A percentile compares a stretch with the other conserved stretches of the same genome.
Evolutionary conservation across 805 yeast species (phyloP).

Genomic region (Metschnikowia corniflorae): DNA sequence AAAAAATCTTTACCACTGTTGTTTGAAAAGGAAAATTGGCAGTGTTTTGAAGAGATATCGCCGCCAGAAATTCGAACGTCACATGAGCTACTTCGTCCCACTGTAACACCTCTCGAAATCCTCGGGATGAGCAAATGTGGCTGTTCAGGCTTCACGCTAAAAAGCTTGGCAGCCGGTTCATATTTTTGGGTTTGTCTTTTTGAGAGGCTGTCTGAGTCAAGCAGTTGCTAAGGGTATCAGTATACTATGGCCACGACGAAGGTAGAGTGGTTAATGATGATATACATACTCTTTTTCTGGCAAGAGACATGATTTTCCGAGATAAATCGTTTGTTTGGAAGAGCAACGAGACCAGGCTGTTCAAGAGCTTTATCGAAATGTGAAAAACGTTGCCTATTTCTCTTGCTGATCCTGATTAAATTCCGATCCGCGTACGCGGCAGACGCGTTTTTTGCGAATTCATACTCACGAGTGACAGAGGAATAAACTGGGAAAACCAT

Average conservation of each 20-base stretch:
- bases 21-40: constrained; percentile 45
- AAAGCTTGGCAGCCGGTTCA: constrained; percentile 23
- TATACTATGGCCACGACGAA: background rate
- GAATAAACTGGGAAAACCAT: too few species aligned
- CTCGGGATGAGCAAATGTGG: constrained; percentile 24
- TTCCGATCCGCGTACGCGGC: too few species aligned
- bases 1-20: constrained; percentile 32
- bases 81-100: constrained; percentile 61
- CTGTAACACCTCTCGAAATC: constrained; percentile 25
- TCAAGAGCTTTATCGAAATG: too few species aligned
- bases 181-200: constrained; percentile 21
- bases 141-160: constrained; percentile 18
- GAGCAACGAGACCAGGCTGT: too few species aligned
- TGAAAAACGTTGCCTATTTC: too few species aligned
- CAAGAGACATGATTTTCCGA: constrained; percentile 19
- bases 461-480: too few species aligned
- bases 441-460: too few species aligned
- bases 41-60: constrained; percentile 67
- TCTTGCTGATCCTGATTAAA: too few species aligned
- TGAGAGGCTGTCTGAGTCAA: constrained; percentile 8
- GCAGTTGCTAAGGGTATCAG: constrained; percentile 11
- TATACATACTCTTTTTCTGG: constrained; percentile 25
- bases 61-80: constrained; percentile 51
- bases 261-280: background rate
- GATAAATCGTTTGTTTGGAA: too few species aligned